These are phyloP conservation scores for Macrolepiota dolichaula DNA, from an alignment of 768 basidiomycete species.

Conservation along the genomic window DNA sequence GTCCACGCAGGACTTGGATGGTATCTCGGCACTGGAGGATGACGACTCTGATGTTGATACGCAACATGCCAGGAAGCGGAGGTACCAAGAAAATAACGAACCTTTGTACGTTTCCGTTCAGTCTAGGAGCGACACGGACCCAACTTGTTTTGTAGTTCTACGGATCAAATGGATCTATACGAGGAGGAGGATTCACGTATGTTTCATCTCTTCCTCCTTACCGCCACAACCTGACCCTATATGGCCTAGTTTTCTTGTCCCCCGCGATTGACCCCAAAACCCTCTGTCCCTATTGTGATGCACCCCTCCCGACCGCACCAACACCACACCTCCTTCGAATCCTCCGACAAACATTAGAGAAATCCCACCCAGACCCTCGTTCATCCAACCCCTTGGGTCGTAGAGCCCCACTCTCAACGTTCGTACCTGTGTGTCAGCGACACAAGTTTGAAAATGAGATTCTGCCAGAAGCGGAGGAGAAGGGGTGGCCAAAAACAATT, in stretches of 20 bases:
- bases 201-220: background rate
- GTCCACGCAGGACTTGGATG: conserved; percentile 7
- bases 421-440: conserved; percentile 69
- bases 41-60: background rate
- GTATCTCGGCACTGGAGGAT: background rate
- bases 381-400: conserved; percentile 66
- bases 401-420: conserved; percentile 51
- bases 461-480: conserved; percentile 64
- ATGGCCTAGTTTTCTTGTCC: conserved; percentile 44
- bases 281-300: conserved; percentile 82
- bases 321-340: conserved; percentile 57
- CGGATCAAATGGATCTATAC: conserved; percentile 18
- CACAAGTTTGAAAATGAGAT: conserved; percentile 75
- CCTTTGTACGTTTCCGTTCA: background rate
- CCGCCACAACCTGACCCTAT: background rate
- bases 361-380: conserved; percentile 60
- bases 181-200: conserved; percentile 39
- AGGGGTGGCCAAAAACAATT: conserved; percentile 77
- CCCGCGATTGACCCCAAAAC: conserved; percentile 57
- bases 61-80: conserved; percentile 1
- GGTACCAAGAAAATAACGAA: background rate
- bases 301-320: conserved; percentile 56
- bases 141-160: background rate
- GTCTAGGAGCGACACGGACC: background rate
- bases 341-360: conserved; percentile 45